Percentiles rank a stretch among this genome's conserved stretches.
phyloP scores from a whole-genome alignment of 441 rosid species.

The Erysimum cheiri region DNA sequence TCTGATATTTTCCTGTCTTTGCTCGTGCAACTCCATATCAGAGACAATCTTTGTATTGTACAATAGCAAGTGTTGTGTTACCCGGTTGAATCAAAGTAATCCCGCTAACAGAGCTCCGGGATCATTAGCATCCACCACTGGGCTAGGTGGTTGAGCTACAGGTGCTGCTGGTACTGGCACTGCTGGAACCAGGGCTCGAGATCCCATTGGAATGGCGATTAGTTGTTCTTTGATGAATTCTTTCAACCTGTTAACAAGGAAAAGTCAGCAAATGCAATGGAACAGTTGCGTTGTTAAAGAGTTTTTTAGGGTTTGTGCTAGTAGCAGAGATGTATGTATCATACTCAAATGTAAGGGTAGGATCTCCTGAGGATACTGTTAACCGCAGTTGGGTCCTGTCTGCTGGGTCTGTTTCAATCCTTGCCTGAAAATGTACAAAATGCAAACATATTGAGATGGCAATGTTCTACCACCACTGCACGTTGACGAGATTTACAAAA shows the following conservation, averaged over 20 bases:
- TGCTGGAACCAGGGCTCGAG: constrained; percentile 34
- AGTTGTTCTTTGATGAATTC: constrained; percentile 41
- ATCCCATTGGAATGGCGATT: constrained; percentile 28
- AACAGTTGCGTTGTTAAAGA: not conserved
- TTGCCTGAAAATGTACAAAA: constrained; percentile 53
- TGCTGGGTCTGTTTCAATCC: constrained; percentile 97
- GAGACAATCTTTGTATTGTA: constrained; percentile 1
- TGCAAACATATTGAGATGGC: constrained; percentile 30
- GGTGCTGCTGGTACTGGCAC: constrained; percentile 21
- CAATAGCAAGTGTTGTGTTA: constrained; percentile 10
- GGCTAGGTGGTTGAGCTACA: constrained; percentile 36
- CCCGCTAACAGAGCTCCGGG: constrained; percentile 38
- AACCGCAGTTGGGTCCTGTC: constrained; percentile 97
- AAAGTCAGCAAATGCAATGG: constrained; percentile 26
- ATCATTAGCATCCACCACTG: constrained; percentile 31
- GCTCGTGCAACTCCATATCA: not conserved
- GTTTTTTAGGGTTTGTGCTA: not conserved
- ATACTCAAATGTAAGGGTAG: constrained; percentile 82
- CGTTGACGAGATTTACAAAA: too few species aligned
- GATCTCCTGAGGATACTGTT: constrained; percentile 95
- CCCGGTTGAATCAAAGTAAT: constrained; percentile 26
- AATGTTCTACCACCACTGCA: too few species aligned
- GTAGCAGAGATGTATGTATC: constrained; percentile 40
- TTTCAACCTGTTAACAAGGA: constrained; percentile 69
- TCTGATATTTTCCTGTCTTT: too few species aligned